Base-by-base conservation (phyloP, 2,329 filamentous ascomycete genomes). In the Volutella citrinella region DNA sequence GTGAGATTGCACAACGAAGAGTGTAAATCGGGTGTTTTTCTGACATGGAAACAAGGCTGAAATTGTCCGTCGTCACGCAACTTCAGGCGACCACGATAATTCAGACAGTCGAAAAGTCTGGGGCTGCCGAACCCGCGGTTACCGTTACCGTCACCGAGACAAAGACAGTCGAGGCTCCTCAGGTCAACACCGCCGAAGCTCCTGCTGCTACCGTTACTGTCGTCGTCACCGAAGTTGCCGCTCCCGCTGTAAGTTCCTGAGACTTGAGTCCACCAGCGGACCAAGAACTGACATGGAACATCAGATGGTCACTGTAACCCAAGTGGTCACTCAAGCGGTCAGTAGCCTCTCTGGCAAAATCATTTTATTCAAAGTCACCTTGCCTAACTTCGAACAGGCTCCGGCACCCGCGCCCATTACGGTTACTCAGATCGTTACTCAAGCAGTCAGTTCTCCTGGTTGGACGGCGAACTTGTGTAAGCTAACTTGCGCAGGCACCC, bases 41-140 rank as follows among this genome's bases (percentile, higher is more conserved):
- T n/a, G n/a, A n/a, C n/a, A n/a, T n/a, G n/a, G n/a, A n/a, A n/a
- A n/a, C 16, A 17, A 53, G 50, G 18, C 33, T 53, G 33, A 39
- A 46, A 19, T 20, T 53, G 25, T 53, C 50, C 10, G 46, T 49
- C 19, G 22, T 56, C 27, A 54, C 46, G 13, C 16, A 36, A 19
- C 30, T 27, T 11, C 46, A 49, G n/a, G 52, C 48, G 9, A 42
- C 38, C 11, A 51, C 45, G 12, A 46, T 42, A 23, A 19, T 40
- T n/a, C 38, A 49, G 22, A 43, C 43, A 22, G 26, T 40, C 6
- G 27, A 40, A 4, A 30, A 27, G n/a, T n/a, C n/a, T 6, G 17
- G 32, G 3, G 32, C 32, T 7, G 19, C 33, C 16, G 36, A 14
- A 9, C 23, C 33, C 25, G 35, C 33, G 21, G 21, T 42, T 20